phyloP scores from a whole-genome alignment of 2,329 filamentous ascomycete species.

The Hypoxylon sp. region DNA sequence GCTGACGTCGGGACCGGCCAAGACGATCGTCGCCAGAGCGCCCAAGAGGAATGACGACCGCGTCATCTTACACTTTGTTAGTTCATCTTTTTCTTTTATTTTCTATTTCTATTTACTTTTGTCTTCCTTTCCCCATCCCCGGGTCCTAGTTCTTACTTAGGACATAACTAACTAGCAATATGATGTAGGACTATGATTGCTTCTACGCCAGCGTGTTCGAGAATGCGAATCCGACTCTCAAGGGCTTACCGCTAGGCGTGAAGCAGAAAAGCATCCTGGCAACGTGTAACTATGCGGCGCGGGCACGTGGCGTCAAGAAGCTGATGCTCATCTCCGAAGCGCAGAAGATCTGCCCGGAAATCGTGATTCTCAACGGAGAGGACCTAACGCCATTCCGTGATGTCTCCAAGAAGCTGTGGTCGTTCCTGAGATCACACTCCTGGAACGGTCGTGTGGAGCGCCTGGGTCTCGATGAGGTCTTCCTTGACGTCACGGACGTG shows the following conservation, averaged over 20 bases:
- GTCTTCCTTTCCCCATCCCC: conserved; percentile 8
- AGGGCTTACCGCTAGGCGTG: conserved; percentile 81
- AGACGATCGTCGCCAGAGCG: conserved; percentile 41
- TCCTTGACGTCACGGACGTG: conserved; percentile 87
- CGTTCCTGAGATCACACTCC: conserved; percentile 78
- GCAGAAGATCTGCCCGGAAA: conserved; percentile 82
- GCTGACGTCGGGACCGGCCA: conserved; percentile 43
- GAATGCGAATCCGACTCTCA: conserved; percentile 81
- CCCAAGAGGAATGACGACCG: conserved; percentile 71
- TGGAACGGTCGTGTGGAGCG: conserved; percentile 86
- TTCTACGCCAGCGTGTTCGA: conserved; percentile 96
- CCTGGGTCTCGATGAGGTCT: conserved; percentile 92
- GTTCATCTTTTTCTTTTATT: conserved; percentile 11
- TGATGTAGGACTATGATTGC: conserved; percentile 81
- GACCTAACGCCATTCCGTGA: conserved; percentile 88
- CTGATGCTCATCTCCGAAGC: conserved; percentile 89
- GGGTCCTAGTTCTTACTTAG: neutral
- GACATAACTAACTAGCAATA: neutral
- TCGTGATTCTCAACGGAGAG: conserved; percentile 89
- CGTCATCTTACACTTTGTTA: conserved; percentile 87
- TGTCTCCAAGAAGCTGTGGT: conserved; percentile 84
- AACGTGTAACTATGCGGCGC: conserved; percentile 94
- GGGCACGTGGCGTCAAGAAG: conserved; percentile 81
- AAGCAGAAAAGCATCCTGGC: conserved; percentile 95
- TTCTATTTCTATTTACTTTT: conserved; percentile 4